phyloP scores from a whole-genome alignment of 257 asterid genomes.

The Jasminum sambac region DNA sequence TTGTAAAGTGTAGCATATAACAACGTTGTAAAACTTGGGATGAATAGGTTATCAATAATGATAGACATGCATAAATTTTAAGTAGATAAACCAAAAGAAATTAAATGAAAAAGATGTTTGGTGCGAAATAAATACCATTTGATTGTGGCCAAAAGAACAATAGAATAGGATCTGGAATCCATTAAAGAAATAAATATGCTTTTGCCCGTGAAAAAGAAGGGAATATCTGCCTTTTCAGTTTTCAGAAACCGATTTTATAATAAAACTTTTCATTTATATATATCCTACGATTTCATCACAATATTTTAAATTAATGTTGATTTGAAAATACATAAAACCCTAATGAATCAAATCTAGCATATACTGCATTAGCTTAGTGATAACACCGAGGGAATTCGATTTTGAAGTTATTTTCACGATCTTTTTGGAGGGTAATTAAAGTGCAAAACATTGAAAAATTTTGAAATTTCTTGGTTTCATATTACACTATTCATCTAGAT shows the following conservation, averaged over 20 bases:
- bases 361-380: too few relatives aligned
- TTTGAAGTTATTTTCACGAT: too few relatives aligned
- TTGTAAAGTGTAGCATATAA: conserved; percentile 20
- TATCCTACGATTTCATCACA: neutral
- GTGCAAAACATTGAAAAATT: too few relatives aligned
- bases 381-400: too few relatives aligned
- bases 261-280: neutral
- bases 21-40: conserved; percentile 12
- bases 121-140: neutral
- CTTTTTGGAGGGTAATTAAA: too few relatives aligned
- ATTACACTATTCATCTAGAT: too few relatives aligned
- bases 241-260: conserved; percentile 1
- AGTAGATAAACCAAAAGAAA: neutral
- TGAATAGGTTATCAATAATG: neutral
- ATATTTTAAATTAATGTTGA: neutral
- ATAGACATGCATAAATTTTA: neutral
- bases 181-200: conserved; percentile 19
- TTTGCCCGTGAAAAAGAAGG: conserved; percentile 13
- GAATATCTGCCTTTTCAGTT: conserved; percentile 18
- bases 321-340: neutral
- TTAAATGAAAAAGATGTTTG: neutral
- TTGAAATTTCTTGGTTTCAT: too few relatives aligned
- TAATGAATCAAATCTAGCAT: neutral
- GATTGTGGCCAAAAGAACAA: neutral
- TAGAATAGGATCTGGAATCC: conserved; percentile 7